Evolutionary conservation across 2,329 filamentous ascomycete species (phyloP).

Genomic region (Dendrostoma leiphaemia): DNA sequence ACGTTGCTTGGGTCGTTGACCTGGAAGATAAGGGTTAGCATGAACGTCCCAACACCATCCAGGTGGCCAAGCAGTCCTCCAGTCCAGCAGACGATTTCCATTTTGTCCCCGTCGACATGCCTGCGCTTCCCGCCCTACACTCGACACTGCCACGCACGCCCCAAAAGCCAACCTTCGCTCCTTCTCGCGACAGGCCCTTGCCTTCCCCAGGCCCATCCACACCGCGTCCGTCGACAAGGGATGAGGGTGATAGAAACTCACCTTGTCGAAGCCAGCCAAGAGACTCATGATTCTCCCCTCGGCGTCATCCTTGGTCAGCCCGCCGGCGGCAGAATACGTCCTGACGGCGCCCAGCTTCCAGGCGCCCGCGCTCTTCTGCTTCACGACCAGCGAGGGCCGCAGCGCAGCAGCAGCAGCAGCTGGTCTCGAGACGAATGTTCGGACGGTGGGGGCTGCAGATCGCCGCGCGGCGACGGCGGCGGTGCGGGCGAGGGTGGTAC

Average conservation of each 20-base stretch:
- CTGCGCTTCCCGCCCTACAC: no score
- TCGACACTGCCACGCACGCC: no score
- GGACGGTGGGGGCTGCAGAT: slow-evolving; percentile 48
- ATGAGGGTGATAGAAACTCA: slow-evolving; percentile 44
- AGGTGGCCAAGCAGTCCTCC: background rate
- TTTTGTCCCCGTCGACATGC: no score
- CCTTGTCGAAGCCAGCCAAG: slow-evolving; percentile 97
- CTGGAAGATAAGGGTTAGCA: slow-evolving; percentile 40
- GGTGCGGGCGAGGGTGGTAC: slow-evolving; percentile 79
- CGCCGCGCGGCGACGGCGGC: slow-evolving; percentile 53
- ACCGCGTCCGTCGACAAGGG: slow-evolving; percentile 9
- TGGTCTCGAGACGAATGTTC: slow-evolving; percentile 52
- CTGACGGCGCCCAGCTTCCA: slow-evolving; percentile 67
- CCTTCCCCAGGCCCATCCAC: background rate
- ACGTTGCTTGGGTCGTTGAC: slow-evolving; percentile 67
- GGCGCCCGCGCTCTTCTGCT: slow-evolving; percentile 46
- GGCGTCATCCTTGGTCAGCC: slow-evolving; percentile 71
- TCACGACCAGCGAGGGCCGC: slow-evolving; percentile 47
- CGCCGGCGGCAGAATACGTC: slow-evolving; percentile 81
- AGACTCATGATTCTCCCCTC: slow-evolving; percentile 90
- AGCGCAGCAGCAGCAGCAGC: slow-evolving; percentile 30
- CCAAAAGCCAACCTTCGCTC: no score
- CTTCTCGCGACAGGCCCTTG: background rate
- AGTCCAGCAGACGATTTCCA: no score
- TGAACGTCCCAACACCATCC: background rate